Evolutionary conservation across 179 eudicot species (phyloP), one percentile per base, ranked within the genome.

Genomic region (Heliamphora pulchella): DNA sequence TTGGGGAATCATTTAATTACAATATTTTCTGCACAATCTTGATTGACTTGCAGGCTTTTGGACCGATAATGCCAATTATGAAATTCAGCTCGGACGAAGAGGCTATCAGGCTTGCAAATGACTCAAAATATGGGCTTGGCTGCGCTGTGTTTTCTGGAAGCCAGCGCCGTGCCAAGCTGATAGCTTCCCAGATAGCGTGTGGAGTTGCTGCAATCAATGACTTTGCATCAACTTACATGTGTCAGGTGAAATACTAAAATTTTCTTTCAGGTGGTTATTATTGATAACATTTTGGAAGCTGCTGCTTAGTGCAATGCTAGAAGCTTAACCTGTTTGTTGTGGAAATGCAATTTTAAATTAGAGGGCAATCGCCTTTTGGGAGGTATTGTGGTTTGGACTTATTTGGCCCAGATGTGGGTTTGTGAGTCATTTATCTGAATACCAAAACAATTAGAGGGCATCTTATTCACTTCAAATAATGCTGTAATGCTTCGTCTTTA

Each of bases 21-120:
- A 44, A 14, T 9, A 31, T 15, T 66, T 66, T 39, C 13, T 54
- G 17, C 59, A 43, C 1, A 43, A 47, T 41, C 39, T 76, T 44
- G 7, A 14, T 57, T 85, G 44, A 73, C 70, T 70, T 81, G 81
- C 89, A 96, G 99, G 94, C 98, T 80, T 96, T 96, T 85, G 99
- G 99, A 84, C 99, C 98, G 55, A 94, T 96, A 77, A 91, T 96
- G 91, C 99, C 99, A 44, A 92, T 96, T 76, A 91, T 96, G 98
- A 90, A 91, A 87, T 92, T 94, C 76, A 87, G 85, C 87, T 85
- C 93, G 39, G 99, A 96, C 71, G 99, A 94, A 83, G 99, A 96
- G 87, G 99, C 82, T 57, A 71, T 96, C 63, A 88, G 78, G 80
- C 94, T 96, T 77, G 99, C 99, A 76, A 96, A 96, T 88, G 99